These are phyloP conservation scores for Parastagonospora nodorum DNA, from an alignment of 2,329 filamentous ascomycete genomes.

Conservation along the genomic window DNA sequence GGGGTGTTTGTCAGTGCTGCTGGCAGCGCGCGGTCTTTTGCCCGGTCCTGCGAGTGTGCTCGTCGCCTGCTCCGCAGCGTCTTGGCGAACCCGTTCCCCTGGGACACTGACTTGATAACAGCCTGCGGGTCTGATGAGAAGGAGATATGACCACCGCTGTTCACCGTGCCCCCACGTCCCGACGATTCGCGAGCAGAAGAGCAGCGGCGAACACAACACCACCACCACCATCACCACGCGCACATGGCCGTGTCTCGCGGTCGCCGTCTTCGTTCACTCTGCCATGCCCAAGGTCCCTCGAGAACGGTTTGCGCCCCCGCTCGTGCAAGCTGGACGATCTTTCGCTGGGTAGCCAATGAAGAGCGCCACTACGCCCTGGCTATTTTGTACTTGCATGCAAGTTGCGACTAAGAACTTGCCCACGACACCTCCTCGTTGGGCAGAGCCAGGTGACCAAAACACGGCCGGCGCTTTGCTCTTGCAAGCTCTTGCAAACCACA, in stretches of 20 bases:
- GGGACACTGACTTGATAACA: constrained; percentile 40
- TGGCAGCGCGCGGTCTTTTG: constrained; percentile 6
- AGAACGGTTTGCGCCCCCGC: constrained; percentile 9
- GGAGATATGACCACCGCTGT: constrained; percentile 40
- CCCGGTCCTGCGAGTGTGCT: constrained; percentile 23
- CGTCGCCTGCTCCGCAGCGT: constrained; percentile 5
- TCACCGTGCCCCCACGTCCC: constrained; percentile 26
- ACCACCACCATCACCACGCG: neutral
- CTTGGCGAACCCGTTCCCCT: constrained; percentile 38
- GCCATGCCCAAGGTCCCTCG: constrained; percentile 13
- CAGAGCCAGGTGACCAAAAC: constrained; percentile 14
- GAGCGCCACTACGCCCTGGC: constrained; percentile 12
- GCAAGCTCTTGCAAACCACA: constrained; percentile 2
- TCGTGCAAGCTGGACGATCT: constrained; percentile 1
- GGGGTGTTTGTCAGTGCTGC: constrained; percentile 9
- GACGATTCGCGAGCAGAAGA: constrained; percentile 10
- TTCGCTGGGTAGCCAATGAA: constrained; percentile 22
- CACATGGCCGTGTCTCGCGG: constrained; percentile 5
- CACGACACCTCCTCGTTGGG: constrained; percentile 8
- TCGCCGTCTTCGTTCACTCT: constrained; percentile 10
- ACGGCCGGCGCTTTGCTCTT: constrained; percentile 1
- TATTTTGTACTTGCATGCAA: constrained; percentile 6
- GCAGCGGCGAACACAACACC: constrained; percentile 1
- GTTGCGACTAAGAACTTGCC: constrained; percentile 1
- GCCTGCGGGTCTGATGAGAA: constrained; percentile 34